Conservation (phyloP, 164 flowering plant genomes). For the Amborella trichopoda region DNA sequence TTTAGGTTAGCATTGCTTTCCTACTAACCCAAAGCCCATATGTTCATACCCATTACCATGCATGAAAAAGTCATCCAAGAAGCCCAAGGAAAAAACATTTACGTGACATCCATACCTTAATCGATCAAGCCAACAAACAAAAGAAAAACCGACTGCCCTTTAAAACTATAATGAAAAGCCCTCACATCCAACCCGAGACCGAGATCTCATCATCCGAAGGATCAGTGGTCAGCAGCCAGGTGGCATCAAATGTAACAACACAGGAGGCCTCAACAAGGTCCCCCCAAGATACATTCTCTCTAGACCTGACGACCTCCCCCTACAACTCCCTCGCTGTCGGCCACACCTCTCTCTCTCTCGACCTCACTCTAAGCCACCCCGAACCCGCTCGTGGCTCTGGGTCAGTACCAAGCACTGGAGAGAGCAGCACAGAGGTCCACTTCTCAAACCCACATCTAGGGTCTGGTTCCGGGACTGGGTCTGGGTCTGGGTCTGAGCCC, state of each 20-base stretch:
- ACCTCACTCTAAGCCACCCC: not conserved
- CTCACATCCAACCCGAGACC: slow-evolving; percentile 12
- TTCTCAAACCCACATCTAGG: slow-evolving; percentile 3
- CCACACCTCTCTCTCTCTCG: no score
- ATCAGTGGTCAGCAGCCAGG: slow-evolving; percentile 47
- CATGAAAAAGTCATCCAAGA: no score
- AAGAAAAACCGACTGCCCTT: no score
- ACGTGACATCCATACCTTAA: no score
- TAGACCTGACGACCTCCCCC: slow-evolving; percentile 40
- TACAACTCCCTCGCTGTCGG: slow-evolving; percentile 1
- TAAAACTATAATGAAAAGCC: not conserved
- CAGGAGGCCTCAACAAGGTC: slow-evolving; percentile 27
- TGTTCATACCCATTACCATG: no score
- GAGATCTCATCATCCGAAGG: slow-evolving; percentile 35
- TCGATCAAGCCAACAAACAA: no score
- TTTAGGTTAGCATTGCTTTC: no score
- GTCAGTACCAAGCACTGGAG: slow-evolving; percentile 22
- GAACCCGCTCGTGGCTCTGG: not conserved
- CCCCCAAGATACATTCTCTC: slow-evolving; percentile 28
- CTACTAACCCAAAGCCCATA: no score
- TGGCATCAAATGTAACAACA: slow-evolving; percentile 37
- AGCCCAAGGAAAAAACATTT: no score
- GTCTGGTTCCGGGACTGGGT: no score
- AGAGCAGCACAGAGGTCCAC: slow-evolving; percentile 20
- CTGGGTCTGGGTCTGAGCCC: no score